phyloP scores from a whole-genome alignment of 805 yeast species.

The Wickerhamiella australiensis region DNA sequence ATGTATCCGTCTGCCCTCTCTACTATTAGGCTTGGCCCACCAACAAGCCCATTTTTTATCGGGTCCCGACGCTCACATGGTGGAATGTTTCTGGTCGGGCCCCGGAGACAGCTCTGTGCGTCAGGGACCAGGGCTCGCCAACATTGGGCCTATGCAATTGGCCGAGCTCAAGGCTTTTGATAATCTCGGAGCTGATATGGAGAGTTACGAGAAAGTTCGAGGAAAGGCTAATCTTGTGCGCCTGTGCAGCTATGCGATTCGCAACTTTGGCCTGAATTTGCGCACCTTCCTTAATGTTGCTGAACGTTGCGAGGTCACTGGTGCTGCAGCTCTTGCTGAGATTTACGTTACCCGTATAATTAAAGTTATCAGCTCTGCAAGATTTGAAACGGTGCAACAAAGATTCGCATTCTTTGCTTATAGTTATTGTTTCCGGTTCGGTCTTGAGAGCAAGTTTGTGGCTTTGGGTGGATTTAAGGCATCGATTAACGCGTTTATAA shows the following conservation, averaged over 20 bases:
- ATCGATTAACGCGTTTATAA: not conserved
- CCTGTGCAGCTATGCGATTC: not conserved
- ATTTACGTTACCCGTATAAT: not conserved
- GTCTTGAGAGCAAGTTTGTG: not conserved
- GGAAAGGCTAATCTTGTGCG: not conserved
- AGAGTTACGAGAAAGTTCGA: not conserved
- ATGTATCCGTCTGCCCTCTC: not conserved
- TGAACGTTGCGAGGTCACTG: not conserved
- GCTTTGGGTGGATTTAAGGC: not conserved
- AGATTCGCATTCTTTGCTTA: not conserved
- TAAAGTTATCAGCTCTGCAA: not conserved
- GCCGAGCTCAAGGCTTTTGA: not conserved
- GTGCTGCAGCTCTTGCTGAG: not conserved
- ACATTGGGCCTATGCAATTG: not conserved
- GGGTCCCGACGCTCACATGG: not conserved
- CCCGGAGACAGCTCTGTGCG: not conserved
- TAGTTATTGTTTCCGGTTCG: not conserved
- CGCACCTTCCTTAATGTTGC: not conserved
- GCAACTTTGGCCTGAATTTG: not conserved
- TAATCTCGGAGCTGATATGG: not conserved
- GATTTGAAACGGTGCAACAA: not conserved
- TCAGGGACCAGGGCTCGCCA: not conserved
- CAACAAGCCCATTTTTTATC: not conserved
- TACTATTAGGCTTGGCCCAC: not conserved
- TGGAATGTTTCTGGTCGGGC: not conserved